These are phyloP conservation scores for Malus sylvestris DNA, from an alignment of 306 rosid genomes.

Conservation along the genomic window DNA sequence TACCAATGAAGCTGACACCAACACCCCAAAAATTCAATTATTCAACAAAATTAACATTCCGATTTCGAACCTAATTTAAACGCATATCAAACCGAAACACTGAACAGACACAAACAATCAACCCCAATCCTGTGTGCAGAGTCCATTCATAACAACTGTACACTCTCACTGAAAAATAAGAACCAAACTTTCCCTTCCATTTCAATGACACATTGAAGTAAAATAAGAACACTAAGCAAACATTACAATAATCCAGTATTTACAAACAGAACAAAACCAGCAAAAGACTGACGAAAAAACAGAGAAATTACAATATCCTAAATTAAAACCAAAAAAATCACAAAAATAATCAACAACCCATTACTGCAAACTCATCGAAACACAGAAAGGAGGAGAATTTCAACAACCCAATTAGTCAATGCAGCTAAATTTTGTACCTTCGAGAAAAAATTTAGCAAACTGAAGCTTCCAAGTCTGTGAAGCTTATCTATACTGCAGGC, in stretches of 20 bases:
- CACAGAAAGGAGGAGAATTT: constrained; percentile 13
- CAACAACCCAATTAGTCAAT: neutral
- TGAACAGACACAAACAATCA: neutral
- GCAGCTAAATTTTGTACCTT: constrained; percentile 3
- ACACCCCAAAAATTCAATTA: neutral
- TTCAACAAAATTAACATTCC: neutral
- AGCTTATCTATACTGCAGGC: constrained; percentile 19
- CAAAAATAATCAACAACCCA: constrained; percentile 17
- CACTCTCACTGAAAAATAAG: neutral
- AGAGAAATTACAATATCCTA: neutral
- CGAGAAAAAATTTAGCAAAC: neutral
- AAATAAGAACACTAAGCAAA: neutral
- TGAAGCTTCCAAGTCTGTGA: neutral
- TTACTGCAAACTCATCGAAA: constrained; percentile 5
- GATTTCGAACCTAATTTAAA: neutral
- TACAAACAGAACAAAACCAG: neutral
- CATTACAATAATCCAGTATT: neutral
- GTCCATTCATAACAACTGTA: neutral
- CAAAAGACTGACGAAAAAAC: neutral
- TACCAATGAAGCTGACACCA: neutral
- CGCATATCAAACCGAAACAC: neutral
- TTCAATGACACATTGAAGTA: neutral
- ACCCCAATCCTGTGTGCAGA: neutral
- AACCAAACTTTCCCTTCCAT: neutral
- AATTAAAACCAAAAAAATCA: constrained; percentile 1